Percentiles rank a stretch among this genome's conserved stretches.
Evolutionary conservation across 257 asterid genomes (phyloP).

Genomic region (Penstemon barbatus): DNA sequence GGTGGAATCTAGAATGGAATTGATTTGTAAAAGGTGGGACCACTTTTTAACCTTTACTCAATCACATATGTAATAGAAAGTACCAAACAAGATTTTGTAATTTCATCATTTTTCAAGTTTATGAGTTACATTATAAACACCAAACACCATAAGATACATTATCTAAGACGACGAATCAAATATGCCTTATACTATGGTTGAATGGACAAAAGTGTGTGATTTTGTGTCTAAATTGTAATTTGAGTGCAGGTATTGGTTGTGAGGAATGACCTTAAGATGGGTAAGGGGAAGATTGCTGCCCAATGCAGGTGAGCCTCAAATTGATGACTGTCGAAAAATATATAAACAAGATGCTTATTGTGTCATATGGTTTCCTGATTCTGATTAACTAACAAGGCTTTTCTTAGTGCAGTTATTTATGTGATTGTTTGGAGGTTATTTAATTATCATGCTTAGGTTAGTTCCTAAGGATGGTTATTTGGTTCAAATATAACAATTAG

Average conservation of each 20-base stretch:
- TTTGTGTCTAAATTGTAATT: constrained; percentile 23
- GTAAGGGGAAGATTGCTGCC: constrained; percentile 98
- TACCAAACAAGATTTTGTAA: too few species aligned
- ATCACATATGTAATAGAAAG: too few species aligned
- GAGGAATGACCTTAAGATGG: constrained; percentile 97
- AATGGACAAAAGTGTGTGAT: not conserved
- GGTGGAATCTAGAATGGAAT: too few species aligned
- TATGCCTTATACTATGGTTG: not conserved
- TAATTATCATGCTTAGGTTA: not conserved
- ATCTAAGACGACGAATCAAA: too few species aligned
- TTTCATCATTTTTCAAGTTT: too few species aligned
- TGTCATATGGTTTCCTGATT: not conserved
- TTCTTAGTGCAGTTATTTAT: not conserved
- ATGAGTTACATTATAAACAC: too few species aligned
- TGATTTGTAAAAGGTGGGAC: too few species aligned
- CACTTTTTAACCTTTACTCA: too few species aligned
- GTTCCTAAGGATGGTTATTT: not conserved
- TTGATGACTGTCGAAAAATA: not conserved
- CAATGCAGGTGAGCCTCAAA: constrained; percentile 79
- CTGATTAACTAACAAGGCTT: not conserved
- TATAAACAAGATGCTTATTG: not conserved
- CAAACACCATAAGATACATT: too few species aligned
- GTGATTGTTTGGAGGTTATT: not conserved
- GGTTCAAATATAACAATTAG: too few species aligned
- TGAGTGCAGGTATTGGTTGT: constrained; percentile 86